Evolutionary conservation across 2,329 filamentous ascomycete species (phyloP), one percentile per base, ranked within the genome.

Genomic region (Westerdykella aurantiaca): DNA sequence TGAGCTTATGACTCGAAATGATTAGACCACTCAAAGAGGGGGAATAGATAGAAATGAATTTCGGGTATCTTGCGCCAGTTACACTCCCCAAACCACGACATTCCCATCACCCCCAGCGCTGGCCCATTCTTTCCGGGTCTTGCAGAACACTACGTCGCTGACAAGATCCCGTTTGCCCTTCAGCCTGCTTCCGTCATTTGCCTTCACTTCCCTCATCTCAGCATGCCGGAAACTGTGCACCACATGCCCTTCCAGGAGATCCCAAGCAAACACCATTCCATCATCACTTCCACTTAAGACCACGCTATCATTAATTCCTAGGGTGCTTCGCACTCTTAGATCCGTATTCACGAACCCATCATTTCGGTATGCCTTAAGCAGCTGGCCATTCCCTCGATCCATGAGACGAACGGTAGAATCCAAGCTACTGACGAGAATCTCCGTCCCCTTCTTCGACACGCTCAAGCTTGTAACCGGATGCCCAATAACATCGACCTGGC

Each of bases 221-320:
- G 60, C 61, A 46, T 76, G 73, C 31, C 63, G 68, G 5, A 95
- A 68, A 51, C 73, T 80, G 25, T 85, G 80, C 45, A 80, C 73
- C 40, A 86, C 63, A 43, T 82, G 78, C 1, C 88, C 90, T 5
- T 78, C 84, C 43, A 95, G 64, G 16, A 95, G 71, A 69, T 96
- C 89, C 91, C 91, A 97, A 1, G 81, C 87, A 72, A 83, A 83
- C 6, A 89, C 68, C 57, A 75, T 74, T 2, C 85, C 86, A 48
- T 84, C 73, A 67, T 96, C 90, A 57, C 89, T 88, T 6, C 91
- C 91, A 40, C 81, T 85, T 3, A 96, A 58, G 1, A 93, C 87
- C 39, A 85, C 83, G 47, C 80, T 82, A 67, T 95, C 91, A 50
- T 79, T 82, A 23, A 80, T 76, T 1, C 87, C 90, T 44, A 96